phyloP scores from a whole-genome alignment of 176 grass and related monocot genomes.

The Bonia amplexicaulis region DNA sequence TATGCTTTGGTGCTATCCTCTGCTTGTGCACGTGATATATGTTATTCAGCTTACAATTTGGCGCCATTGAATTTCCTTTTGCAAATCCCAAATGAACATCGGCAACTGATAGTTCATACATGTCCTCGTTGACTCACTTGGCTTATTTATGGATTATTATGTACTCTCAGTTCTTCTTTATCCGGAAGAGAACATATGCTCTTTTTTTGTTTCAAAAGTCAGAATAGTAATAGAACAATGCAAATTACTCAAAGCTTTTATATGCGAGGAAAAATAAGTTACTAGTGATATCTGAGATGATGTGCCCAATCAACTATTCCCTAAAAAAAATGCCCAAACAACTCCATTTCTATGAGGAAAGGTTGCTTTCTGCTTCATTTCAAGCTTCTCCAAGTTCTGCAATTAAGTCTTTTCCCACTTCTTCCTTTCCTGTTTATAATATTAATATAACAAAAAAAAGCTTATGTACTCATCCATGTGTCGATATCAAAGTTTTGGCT shows the following conservation, averaged over 20 bases:
- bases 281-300: conserved; percentile 4
- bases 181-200: conserved; percentile 4
- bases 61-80: background rate
- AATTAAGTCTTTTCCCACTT: background rate
- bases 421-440: background rate
- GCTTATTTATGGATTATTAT: background rate
- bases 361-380: background rate
- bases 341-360: background rate
- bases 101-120: background rate
- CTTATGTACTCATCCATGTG: background rate
- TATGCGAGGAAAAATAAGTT: conserved; percentile 5
- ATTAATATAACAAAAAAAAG: background rate
- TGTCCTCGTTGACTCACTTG: background rate
- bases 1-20: background rate
- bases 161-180: background rate
- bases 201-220: conserved; percentile 12
- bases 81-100: background rate
- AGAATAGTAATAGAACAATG: conserved; percentile 2
- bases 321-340: background rate
- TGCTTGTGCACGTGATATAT: conserved; percentile 1
- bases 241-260: background rate
- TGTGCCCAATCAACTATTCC: background rate
- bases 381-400: background rate
- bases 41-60: background rate
- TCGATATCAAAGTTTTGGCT: background rate